Evolutionary conservation across 1,139 yeast species (phyloP), one percentile per base, ranked within the genome.

Genomic region (Wickerhamiella pararugosa): DNA sequence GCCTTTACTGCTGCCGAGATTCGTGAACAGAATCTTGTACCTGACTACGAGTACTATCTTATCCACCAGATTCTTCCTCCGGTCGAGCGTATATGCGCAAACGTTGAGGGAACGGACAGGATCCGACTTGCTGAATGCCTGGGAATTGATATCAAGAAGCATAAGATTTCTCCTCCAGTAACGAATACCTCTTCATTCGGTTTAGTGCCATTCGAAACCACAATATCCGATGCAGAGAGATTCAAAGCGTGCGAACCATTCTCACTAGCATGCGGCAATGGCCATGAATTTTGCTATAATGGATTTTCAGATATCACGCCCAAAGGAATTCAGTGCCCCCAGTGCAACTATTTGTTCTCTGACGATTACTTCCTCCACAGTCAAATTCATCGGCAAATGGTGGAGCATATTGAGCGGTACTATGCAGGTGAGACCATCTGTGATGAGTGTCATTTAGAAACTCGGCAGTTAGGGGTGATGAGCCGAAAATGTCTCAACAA

Each of bases 51-150:
- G 36, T 87, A 73, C 57, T 92, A 92, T 57, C 66, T 87, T 52
- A 93, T 80, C 49, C 81, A 83, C 57, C 99, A 92, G 61, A 73
- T 92, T 10, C 75, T 80, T 56, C 90, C 94, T 2, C 97, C 97
- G 1, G 78, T 90, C 9, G 93, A 84, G 56, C 78, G 98, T 61
- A 66, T 92, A 43, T 67, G 90, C 40, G 93, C 80, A 51, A 74
- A 80, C 50, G 78, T 92, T 45, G 93, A 84, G 49, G 95, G 97
- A 32, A 72, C 83, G 46, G 97, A 90, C 56, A 70, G 78, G 57
- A 74, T 76, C 40, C 70, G 93, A 50, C 68, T 90, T 29, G 94
- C 95, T 2, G 70, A 71, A 40, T 69, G 80, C 3, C 66, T 92
- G 37, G 94, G 94, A 0, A 67, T 90, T 36, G 94, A 86, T 54